Conservation (phyloP, 140 eudicot genomes). For the Ambrosia hybrid region DNA sequence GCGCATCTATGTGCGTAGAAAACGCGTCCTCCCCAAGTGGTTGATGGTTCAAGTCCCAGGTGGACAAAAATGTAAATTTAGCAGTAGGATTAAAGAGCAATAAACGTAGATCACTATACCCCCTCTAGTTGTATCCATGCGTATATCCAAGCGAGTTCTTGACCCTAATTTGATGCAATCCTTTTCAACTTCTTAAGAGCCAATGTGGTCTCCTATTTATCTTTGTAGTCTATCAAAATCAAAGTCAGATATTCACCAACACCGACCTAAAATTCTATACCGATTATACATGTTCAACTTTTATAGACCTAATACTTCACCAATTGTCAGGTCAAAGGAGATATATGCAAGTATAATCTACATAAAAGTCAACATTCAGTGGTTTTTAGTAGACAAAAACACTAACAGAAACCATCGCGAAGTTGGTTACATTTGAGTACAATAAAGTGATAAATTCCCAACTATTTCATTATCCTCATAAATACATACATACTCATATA, state of each 20-base stretch:
- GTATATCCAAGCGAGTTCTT: too few species aligned
- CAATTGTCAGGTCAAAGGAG: background rate
- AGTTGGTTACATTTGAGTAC: background rate
- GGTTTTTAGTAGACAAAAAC: background rate
- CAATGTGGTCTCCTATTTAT: too few species aligned
- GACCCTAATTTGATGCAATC: too few species aligned
- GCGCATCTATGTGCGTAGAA: too few species aligned
- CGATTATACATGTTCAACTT: background rate
- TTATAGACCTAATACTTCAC: background rate
- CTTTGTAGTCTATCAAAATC: too few species aligned
- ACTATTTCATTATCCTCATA: background rate
- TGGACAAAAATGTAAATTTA: too few species aligned
- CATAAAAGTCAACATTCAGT: background rate
- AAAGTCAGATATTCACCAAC: background rate
- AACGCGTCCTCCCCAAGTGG: too few species aligned
- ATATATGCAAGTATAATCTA: background rate
- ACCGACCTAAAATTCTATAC: background rate
- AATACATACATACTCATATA: background rate
- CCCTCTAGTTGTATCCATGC: too few species aligned
- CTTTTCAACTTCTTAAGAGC: too few species aligned
- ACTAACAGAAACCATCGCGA: background rate
- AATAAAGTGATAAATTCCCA: background rate
- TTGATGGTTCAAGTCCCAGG: too few species aligned
- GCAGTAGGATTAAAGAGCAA: too few species aligned
- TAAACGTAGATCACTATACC: too few species aligned